Percentiles rank a stretch among this genome's conserved stretches.
These are phyloP conservation scores for Chlamydomonas schloesseri DNA, from an alignment of 139 green algal genomes.

Conservation along the genomic window DNA sequence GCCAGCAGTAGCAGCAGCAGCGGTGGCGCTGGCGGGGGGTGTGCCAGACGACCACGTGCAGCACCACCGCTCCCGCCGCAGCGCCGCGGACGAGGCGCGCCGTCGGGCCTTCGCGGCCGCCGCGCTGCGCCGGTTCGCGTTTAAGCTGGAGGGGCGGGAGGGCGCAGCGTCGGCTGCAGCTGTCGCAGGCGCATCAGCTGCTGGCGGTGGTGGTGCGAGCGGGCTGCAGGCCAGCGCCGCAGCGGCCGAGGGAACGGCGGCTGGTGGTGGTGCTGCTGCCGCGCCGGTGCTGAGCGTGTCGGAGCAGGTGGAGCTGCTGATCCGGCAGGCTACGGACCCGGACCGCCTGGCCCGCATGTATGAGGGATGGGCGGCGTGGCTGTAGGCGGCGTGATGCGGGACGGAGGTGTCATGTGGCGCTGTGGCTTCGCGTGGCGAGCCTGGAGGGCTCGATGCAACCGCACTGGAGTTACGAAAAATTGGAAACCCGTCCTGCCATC, in stretches of 20 bases:
- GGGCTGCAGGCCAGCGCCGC: neutral
- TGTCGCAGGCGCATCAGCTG: slow-evolving; percentile 10
- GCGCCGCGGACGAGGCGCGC: slow-evolving; percentile 32
- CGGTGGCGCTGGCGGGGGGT: neutral
- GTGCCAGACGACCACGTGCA: neutral
- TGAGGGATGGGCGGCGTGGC: slow-evolving; percentile 90
- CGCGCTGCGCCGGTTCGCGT: slow-evolving; percentile 54
- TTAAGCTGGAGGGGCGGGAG: slow-evolving; percentile 58
- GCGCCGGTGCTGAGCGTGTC: slow-evolving; percentile 50
- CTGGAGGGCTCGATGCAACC: no score
- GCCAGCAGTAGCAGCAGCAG: neutral
- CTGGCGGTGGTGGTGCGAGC: neutral
- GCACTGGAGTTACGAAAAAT: no score
- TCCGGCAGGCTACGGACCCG: slow-evolving; percentile 71
- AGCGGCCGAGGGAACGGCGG: slow-evolving; percentile 20
- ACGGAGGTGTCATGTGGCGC: no score
- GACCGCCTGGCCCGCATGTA: slow-evolving; percentile 86
- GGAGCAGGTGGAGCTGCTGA: slow-evolving; percentile 69
- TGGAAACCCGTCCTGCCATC: no score
- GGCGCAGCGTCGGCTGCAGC: neutral
- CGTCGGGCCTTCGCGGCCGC: slow-evolving; percentile 50
- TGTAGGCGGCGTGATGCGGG: no score
- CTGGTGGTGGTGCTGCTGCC: neutral
- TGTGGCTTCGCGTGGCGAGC: no score
- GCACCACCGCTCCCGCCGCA: slow-evolving; percentile 7